These are phyloP conservation scores for Cokeromyces recurvatus DNA, from an alignment of 371 early-diverging fungal genomes.

Conservation along the genomic window DNA sequence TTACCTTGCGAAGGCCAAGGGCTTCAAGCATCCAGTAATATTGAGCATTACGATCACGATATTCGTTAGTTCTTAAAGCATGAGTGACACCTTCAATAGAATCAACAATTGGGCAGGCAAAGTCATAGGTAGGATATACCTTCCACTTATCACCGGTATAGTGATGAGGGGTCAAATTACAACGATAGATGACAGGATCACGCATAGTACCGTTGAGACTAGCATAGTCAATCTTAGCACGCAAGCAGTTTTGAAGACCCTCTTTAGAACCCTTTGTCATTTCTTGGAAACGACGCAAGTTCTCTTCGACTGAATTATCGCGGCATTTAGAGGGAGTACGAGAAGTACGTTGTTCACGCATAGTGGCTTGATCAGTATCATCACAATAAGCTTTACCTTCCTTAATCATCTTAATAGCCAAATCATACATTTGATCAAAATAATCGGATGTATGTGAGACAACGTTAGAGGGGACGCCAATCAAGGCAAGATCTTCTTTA, in stretches of 20 bases:
- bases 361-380: slow-evolving; percentile 88
- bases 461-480: slow-evolving; percentile 83
- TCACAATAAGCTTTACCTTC: slow-evolving; percentile 97
- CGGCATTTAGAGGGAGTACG: slow-evolving; percentile 90
- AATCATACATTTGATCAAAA: slow-evolving; percentile 89
- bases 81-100: slow-evolving; percentile 98
- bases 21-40: slow-evolving; percentile 98
- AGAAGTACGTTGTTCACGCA: slow-evolving; percentile 91
- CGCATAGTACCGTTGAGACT: slow-evolving; percentile 96
- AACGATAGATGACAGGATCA: slow-evolving; percentile 99
- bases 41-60: slow-evolving; percentile 98
- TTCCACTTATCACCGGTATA: slow-evolving; percentile 89
- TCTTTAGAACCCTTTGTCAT: slow-evolving; percentile 90
- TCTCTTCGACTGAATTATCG: slow-evolving; percentile 86
- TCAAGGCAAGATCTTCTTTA: slow-evolving; percentile 83
- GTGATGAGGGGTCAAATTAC: slow-evolving; percentile 94
- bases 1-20: slow-evolving; percentile 82
- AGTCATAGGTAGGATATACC: slow-evolving; percentile 99
- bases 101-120: slow-evolving; percentile 99
- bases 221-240: slow-evolving; percentile 98
- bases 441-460: slow-evolving; percentile 94
- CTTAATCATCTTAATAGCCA: slow-evolving; percentile 87
- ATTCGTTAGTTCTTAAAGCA: slow-evolving; percentile 98
- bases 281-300: slow-evolving; percentile 88
- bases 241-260: slow-evolving; percentile 86